Conservation (phyloP, 2,329 filamentous ascomycete genomes). For the Monilinia fructicola region DNA sequence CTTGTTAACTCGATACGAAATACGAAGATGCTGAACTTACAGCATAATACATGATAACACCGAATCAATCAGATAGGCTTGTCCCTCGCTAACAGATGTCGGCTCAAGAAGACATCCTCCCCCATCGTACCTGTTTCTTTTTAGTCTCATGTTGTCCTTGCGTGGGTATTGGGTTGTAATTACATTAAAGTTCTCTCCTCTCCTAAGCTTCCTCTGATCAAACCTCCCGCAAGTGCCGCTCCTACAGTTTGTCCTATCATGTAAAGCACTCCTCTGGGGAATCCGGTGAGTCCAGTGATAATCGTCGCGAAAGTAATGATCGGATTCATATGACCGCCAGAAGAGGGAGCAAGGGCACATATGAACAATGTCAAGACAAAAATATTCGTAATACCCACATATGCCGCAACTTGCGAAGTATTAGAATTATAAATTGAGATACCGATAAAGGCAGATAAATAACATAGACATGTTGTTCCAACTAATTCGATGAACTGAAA, state of each 20-base stretch:
- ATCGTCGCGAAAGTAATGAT: conserved; percentile 55
- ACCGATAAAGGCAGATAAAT: conserved; percentile 39
- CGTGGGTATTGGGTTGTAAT: conserved; percentile 11
- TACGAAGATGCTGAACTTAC: conserved; percentile 27
- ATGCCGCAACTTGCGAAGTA: conserved; percentile 37
- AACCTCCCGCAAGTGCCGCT: conserved; percentile 44
- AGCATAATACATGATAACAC: conserved; percentile 49
- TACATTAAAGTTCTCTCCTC: conserved; percentile 38
- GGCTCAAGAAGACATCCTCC: conserved; percentile 40
- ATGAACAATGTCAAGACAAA: conserved; percentile 50
- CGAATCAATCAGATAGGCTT: conserved; percentile 52
- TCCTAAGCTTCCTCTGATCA: conserved; percentile 43
- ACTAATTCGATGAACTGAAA: conserved; percentile 40
- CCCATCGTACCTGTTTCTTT: conserved; percentile 34
- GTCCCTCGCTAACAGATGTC: conserved; percentile 39
- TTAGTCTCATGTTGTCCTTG: background rate
- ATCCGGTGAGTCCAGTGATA: conserved; percentile 49
- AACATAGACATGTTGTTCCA: conserved; percentile 39
- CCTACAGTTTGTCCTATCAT: conserved; percentile 50
- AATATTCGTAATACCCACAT: conserved; percentile 40
- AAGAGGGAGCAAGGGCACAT: conserved; percentile 49
- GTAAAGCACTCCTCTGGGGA: conserved; percentile 52
- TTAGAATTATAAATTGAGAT: conserved; percentile 39
- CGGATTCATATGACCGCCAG: conserved; percentile 55
- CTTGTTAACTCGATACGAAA: background rate